Base-by-base conservation (phyloP, 257 asterid species). In the Plantago ovata region DNA sequence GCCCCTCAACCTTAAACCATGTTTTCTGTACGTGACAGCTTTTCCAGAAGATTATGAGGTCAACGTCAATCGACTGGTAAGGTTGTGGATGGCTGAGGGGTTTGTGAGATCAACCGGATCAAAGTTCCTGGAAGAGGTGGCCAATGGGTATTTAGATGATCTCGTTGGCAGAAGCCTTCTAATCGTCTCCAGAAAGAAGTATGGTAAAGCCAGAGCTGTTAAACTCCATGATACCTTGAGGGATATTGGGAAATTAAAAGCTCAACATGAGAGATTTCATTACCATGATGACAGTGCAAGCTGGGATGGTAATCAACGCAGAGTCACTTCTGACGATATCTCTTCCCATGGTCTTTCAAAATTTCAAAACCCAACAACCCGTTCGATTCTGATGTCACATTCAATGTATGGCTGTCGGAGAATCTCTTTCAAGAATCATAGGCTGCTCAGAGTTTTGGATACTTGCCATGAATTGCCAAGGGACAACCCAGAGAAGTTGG, bases 11-110 rank as follows among this genome's bases (percentile, higher is more conserved):
- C 40, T 72, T 7, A 65, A 54, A 32, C 16, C 47, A 0, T 74
- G 76, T 24, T 53, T 74, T 45, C 70, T 65, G 0, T 65, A 65
- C 14, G 39, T 57, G 65, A 65, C 65, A 33, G 28, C 57, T 41
- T 63, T 66, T 38, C 65, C 61, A n/a, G 48, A 47, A 43, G 66
- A 63, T 2, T 38, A 22, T 16, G 49, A 53, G 3, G 59, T 77
- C 18, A 14, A 46, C 0, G 12, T 13, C 3, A 38, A 61, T 2
- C 60, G 53, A 28, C 60, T 70, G 33, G 19, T 58, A 12, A 16
- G 40, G 9, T 58, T 58, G 14, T 66, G 65, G 65, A n/a, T 10
- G 9, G 62, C 60, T 0, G 75, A 63, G 52, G 67, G 74, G 42
- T 53, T 73, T 59, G 44, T 73, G 10, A 61, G 47, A 46, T 39